Evolutionary conservation across 1,284 basidiomycete genomes (phyloP).

Genomic region (Cutaneotrichosporon spelunceum): DNA sequence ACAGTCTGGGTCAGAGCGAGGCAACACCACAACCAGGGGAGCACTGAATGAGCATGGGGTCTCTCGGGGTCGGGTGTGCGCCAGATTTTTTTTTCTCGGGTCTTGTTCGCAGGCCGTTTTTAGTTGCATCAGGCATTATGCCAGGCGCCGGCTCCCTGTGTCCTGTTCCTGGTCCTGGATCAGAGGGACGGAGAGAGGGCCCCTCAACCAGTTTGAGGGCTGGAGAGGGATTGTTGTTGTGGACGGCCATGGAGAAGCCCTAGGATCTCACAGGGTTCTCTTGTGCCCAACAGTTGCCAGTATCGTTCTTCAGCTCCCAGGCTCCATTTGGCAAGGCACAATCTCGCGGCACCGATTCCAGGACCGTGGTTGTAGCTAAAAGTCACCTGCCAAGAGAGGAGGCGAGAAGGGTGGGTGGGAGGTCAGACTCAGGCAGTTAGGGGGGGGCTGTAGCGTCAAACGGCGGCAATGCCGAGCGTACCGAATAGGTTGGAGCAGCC

Average conservation of each 20-base stretch:
- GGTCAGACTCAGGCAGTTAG: not conserved
- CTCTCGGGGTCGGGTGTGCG: not conserved
- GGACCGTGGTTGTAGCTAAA: not conserved
- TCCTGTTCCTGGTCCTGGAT: not conserved
- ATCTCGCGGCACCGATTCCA: not conserved
- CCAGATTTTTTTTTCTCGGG: not conserved
- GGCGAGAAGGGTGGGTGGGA: not conserved
- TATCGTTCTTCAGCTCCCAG: not conserved
- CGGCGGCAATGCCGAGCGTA: not conserved
- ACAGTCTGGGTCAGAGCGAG: not conserved
- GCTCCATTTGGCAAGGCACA: not conserved
- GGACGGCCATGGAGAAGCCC: not conserved
- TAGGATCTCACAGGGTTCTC: not conserved
- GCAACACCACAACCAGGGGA: too few species aligned
- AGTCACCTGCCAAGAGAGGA: not conserved
- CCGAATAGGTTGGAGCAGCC: not conserved
- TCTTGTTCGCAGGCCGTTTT: not conserved
- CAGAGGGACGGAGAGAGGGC: not conserved
- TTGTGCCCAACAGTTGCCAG: not conserved
- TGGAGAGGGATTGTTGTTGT: not conserved
- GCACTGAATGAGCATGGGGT: not conserved
- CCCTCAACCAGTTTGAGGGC: too few species aligned
- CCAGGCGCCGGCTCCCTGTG: not conserved
- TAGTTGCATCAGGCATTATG: not conserved
- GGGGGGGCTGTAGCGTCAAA: not conserved